Conservation (phyloP, 2,329 filamentous ascomycete species). For the Pseudocercospora vitis region DNA sequence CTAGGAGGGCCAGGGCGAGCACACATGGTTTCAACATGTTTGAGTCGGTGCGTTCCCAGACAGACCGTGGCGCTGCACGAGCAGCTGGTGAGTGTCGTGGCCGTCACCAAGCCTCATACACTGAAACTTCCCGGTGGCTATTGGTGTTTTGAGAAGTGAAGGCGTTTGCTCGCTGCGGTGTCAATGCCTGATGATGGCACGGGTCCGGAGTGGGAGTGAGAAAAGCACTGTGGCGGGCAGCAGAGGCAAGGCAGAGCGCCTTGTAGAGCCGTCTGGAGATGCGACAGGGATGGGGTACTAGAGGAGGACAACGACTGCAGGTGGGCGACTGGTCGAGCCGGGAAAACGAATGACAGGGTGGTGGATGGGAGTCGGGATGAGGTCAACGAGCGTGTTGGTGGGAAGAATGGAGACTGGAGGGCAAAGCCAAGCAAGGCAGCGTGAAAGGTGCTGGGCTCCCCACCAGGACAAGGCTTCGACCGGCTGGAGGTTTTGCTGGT, state of each 20-base stretch:
- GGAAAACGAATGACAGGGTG: constrained; percentile 15
- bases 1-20: constrained; percentile 26
- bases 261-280: constrained; percentile 11
- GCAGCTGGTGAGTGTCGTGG: constrained; percentile 19
- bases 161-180: too few species aligned
- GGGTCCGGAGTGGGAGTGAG: too few species aligned
- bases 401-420: neutral
- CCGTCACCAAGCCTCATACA: constrained; percentile 26
- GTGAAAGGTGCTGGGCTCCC: constrained; percentile 9
- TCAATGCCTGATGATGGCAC: too few species aligned
- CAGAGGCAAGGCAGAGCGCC: neutral
- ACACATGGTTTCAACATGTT: constrained; percentile 31
- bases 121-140: too few species aligned
- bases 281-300: constrained; percentile 11
- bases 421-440: constrained; percentile 16
- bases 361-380: constrained; percentile 9
- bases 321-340: constrained; percentile 22
- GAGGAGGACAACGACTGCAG: constrained; percentile 25
- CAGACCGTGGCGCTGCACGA: constrained; percentile 21
- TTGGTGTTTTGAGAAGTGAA: too few species aligned
- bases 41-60: constrained; percentile 11
- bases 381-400: constrained; percentile 18
- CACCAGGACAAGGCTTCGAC: constrained; percentile 20
- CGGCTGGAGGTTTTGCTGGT: neutral
- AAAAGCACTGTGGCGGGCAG: neutral